These are phyloP conservation scores for Fusarium liriodendri DNA, from an alignment of 2,329 filamentous ascomycete species.

Conservation along the genomic window DNA sequence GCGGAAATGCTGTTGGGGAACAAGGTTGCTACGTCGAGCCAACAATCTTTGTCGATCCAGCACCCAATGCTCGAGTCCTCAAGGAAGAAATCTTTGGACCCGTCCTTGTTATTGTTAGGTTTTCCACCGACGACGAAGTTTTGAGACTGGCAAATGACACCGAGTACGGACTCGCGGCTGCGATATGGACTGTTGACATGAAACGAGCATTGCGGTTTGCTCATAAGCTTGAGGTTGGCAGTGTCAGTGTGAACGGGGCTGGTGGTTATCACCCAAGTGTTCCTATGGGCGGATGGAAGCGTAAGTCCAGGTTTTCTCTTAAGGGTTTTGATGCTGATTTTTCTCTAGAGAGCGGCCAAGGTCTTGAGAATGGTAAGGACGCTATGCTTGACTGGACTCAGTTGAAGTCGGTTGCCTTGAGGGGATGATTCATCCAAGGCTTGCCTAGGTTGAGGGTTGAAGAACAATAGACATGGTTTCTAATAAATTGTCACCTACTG, in stretches of 20 bases:
- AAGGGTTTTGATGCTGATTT: background rate
- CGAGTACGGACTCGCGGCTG: background rate
- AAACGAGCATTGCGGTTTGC: background rate
- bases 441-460: background rate
- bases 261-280: background rate
- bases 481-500: background rate
- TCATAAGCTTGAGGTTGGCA: background rate
- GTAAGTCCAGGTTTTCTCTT: background rate
- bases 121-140: background rate
- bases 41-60: background rate
- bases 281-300: background rate
- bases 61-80: background rate
- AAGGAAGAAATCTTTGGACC: background rate
- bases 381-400: slow-evolving; percentile 1
- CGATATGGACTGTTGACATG: background rate
- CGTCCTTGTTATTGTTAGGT: background rate
- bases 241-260: background rate
- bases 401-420: background rate
- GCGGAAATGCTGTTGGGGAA: background rate
- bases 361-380: background rate
- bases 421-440: background rate
- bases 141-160: background rate
- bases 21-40: background rate
- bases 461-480: background rate
- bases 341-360: background rate